A percentile compares a stretch with the other conserved stretches of the same genome.
phyloP scores from a whole-genome alignment of 306 rosid species.

The Citrullus mucosospermus region DNA sequence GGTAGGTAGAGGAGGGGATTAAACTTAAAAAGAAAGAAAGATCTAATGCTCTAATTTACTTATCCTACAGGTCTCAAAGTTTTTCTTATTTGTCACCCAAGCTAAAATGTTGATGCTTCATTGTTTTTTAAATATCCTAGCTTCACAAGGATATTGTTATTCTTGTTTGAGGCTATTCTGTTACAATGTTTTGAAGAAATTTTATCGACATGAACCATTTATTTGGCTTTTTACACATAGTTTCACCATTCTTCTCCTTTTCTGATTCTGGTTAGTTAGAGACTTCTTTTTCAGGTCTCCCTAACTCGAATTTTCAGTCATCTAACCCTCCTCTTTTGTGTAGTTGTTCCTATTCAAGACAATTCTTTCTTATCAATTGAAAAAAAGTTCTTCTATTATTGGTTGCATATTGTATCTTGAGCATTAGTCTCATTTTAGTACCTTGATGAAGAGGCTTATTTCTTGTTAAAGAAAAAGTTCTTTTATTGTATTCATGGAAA shows the following conservation, averaged over 20 bases:
- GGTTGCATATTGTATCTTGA: no score
- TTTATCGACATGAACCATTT: not conserved
- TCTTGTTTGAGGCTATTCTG: not conserved
- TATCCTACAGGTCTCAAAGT: not conserved
- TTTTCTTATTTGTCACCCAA: not conserved
- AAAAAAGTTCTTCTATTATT: not conserved
- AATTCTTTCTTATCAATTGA: not conserved
- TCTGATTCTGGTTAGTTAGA: not conserved
- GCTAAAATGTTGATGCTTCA: not conserved
- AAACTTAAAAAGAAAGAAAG: not conserved
- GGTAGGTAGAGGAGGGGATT: not conserved
- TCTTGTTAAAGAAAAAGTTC: not conserved
- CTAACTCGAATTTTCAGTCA: not conserved
- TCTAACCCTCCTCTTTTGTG: not conserved
- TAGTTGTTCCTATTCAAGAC: constrained; percentile 1
- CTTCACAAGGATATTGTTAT: not conserved
- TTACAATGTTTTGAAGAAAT: not conserved
- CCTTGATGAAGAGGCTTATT: no score
- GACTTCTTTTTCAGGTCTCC: not conserved
- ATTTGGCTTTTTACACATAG: not conserved
- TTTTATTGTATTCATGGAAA: not conserved
- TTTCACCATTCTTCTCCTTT: not conserved
- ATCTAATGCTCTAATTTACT: not conserved
- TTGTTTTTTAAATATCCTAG: not conserved
- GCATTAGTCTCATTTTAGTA: no score